phyloP scores from a whole-genome alignment of 2,329 filamentous ascomycete genomes.

The Lasiodiplodia sp. region DNA sequence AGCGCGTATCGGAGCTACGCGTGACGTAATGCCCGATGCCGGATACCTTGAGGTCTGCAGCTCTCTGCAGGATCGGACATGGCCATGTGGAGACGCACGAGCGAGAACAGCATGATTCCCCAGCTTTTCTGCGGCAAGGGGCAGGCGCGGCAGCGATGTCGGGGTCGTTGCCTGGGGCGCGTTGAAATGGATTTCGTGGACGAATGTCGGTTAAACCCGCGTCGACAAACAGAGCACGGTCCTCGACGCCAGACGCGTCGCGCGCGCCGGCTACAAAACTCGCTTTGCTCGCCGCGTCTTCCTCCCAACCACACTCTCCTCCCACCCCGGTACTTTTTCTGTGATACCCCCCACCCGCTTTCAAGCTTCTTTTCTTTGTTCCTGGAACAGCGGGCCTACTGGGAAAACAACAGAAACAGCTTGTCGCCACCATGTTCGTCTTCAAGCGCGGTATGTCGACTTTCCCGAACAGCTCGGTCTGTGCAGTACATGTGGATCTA shows the following conservation, averaged over 20 bases:
- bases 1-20: conserved; percentile 9
- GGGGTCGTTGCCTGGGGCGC: conserved; percentile 1
- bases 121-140: conserved; percentile 4
- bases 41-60: conserved; percentile 17
- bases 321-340: background rate
- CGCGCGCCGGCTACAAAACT: conserved; percentile 26
- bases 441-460: conserved; percentile 51
- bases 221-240: conserved; percentile 15
- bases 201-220: background rate
- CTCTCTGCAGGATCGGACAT: background rate
- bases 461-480: conserved; percentile 24
- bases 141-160: conserved; percentile 3
- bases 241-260: conserved; percentile 26
- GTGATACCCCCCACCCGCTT: conserved; percentile 29
- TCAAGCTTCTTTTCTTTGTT: conserved; percentile 1
- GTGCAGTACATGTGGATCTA: background rate
- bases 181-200: background rate
- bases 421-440: conserved; percentile 45
- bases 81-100: conserved; percentile 5
- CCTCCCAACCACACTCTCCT: conserved; percentile 11
- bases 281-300: conserved; percentile 19
- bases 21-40: conserved; percentile 27
- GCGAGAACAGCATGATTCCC: background rate
- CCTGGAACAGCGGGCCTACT: conserved; percentile 18
- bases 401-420: conserved; percentile 10